phyloP scores from a whole-genome alignment of 164 flowering plant genomes.

The Nelumbo lutea region DNA sequence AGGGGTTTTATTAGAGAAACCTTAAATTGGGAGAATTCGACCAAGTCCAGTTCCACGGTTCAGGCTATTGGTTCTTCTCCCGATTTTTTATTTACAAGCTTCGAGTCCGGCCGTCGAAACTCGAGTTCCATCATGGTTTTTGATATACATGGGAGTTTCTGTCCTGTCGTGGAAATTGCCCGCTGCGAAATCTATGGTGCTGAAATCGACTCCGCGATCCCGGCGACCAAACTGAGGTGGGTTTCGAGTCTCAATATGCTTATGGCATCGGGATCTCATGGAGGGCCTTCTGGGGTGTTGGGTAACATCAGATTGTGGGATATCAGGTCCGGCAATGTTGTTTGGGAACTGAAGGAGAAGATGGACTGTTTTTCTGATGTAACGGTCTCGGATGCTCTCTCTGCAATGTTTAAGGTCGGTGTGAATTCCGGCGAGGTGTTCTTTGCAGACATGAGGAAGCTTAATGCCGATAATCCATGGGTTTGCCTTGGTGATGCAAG shows the following conservation, averaged over 20 bases:
- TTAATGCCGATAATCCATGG: slow-evolving; percentile 57
- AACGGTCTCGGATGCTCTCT: slow-evolving; percentile 47
- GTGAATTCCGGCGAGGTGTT: slow-evolving; percentile 79
- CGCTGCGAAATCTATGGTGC: slow-evolving; percentile 76
- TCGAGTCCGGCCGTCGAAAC: slow-evolving; percentile 78
- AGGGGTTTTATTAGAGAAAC: slow-evolving; percentile 48
- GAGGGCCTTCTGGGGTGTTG: slow-evolving; percentile 74
- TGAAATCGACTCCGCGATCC: slow-evolving; percentile 67
- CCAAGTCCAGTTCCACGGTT: slow-evolving; percentile 71
- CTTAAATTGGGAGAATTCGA: slow-evolving; percentile 76
- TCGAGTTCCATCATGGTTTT: slow-evolving; percentile 85
- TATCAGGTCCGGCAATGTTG: slow-evolving; percentile 52
- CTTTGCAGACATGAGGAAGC: slow-evolving; percentile 57
- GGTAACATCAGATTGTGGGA: slow-evolving; percentile 83
- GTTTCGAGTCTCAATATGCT: slow-evolving; percentile 44
- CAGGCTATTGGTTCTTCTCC: slow-evolving; percentile 68
- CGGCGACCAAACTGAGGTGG: slow-evolving; percentile 83
- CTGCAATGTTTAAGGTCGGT: slow-evolving; percentile 73
- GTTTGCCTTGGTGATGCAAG: slow-evolving; percentile 56
- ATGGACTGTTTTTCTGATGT: slow-evolving; percentile 84
- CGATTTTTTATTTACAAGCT: slow-evolving; percentile 64
- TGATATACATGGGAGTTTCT: slow-evolving; percentile 40
- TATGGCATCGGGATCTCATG: slow-evolving; percentile 85
- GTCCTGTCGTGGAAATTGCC: slow-evolving; percentile 62
- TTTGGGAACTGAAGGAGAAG: slow-evolving; percentile 65